phyloP scores from a whole-genome alignment of 169 alveolate genomes.

The Plasmodium berghei region DNA sequence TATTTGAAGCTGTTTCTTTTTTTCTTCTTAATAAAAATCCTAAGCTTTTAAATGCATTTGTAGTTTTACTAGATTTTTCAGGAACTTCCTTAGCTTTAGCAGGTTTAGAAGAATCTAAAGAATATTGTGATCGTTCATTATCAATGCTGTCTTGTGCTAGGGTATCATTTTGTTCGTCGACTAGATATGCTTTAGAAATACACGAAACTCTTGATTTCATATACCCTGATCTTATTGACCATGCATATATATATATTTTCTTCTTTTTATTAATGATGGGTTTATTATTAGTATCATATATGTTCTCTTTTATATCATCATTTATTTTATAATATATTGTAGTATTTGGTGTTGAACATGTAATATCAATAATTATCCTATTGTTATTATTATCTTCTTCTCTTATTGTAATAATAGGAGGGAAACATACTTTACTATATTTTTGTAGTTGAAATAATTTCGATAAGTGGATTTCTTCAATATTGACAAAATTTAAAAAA shows the following conservation, averaged over 20 bases:
- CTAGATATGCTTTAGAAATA: constrained; percentile 66
- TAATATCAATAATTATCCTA: constrained; percentile 20
- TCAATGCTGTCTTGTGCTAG: neutral
- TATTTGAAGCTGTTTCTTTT: constrained; percentile 11
- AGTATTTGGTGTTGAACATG: constrained; percentile 44
- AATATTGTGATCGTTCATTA: constrained; percentile 7
- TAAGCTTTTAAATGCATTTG: constrained; percentile 65
- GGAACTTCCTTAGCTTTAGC: constrained; percentile 1
- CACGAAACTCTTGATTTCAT: constrained; percentile 65
- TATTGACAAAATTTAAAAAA: constrained; percentile 81
- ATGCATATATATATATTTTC: constrained; percentile 51
- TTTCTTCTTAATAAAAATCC: constrained; percentile 58
- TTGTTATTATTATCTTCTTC: constrained; percentile 63
- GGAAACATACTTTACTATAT: constrained; percentile 77
- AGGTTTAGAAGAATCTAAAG: neutral
- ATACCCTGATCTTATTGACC: constrained; percentile 57
- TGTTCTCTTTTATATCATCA: constrained; percentile 37
- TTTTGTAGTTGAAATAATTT: constrained; percentile 79
- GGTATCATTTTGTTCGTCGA: constrained; percentile 13
- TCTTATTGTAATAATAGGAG: constrained; percentile 80
- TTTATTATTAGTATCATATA: constrained; percentile 37
- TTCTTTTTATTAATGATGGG: constrained; percentile 46
- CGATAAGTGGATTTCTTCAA: constrained; percentile 84
- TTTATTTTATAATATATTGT: constrained; percentile 43
- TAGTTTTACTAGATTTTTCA: constrained; percentile 12